phyloP scores from a whole-genome alignment of 306 rosid genomes.

The Morella rubra region DNA sequence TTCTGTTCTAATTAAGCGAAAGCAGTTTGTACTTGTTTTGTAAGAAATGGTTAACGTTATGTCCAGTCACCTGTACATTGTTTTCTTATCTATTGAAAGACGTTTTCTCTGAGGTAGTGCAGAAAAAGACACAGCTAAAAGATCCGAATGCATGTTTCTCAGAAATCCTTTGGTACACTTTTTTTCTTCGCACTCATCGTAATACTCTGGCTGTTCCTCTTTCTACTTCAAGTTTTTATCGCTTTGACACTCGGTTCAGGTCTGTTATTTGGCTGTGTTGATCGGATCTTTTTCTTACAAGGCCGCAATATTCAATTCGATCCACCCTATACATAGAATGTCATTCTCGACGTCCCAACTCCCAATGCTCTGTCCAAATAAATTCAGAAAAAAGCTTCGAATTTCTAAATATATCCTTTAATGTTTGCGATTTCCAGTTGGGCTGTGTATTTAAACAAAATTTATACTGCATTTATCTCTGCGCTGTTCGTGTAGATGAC shows the following conservation, averaged over 20 bases:
- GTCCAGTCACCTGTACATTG: background rate
- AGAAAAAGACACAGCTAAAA: background rate
- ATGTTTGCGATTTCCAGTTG: background rate
- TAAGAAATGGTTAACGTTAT: background rate
- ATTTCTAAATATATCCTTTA: background rate
- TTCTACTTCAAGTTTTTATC: background rate
- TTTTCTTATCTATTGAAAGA: background rate
- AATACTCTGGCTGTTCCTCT: background rate
- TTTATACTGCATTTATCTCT: background rate
- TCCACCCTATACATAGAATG: constrained; percentile 11
- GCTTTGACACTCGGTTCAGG: background rate
- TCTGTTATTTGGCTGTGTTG: constrained; percentile 22
- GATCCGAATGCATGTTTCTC: background rate
- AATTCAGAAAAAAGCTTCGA: background rate
- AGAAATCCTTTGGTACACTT: background rate
- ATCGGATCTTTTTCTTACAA: constrained; percentile 24
- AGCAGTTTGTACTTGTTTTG: background rate
- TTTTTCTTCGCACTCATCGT: too few species aligned
- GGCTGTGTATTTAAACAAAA: background rate
- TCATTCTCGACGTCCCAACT: background rate
- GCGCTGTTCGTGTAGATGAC: constrained; percentile 6
- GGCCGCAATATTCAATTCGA: constrained; percentile 33
- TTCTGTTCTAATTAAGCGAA: too few species aligned
- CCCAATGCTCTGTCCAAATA: background rate
- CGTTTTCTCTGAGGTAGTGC: background rate